Percentiles rank a stretch among this genome's conserved stretches.
Evolutionary conservation across 352 stramenopile species (phyloP).

Genomic region (Globisporangium echinulatum): DNA sequence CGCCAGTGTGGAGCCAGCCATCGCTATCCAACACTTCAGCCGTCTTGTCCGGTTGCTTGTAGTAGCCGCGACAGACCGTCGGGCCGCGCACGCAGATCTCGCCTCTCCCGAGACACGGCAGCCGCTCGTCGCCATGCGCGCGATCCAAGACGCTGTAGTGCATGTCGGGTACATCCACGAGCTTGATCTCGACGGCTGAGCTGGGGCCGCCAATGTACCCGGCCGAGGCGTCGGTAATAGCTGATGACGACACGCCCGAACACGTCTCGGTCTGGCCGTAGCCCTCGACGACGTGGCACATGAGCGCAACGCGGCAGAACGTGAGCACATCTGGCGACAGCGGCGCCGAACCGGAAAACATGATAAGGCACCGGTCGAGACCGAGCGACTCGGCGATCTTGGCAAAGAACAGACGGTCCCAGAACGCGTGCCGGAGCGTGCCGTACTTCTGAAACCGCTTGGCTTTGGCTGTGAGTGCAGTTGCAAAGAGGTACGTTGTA

Average conservation of each 20-base stretch:
- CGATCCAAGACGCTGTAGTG: constrained; percentile 87
- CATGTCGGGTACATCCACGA: constrained; percentile 97
- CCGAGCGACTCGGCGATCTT: constrained; percentile 91
- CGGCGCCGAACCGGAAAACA: constrained; percentile 93
- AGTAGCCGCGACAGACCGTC: constrained; percentile 91
- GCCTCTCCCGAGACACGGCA: constrained; percentile 43
- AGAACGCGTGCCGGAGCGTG: constrained; percentile 65
- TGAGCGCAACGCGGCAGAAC: constrained; percentile 93
- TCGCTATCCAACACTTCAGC: constrained; percentile 85
- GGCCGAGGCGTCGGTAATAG: constrained; percentile 31
- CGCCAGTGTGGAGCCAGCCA: constrained; percentile 96
- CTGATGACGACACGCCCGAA: constrained; percentile 63
- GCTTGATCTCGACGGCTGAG: constrained; percentile 86
- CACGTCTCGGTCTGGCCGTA: constrained; percentile 97
- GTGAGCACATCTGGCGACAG: constrained; percentile 89
- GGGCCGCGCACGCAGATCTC: constrained; percentile 75
- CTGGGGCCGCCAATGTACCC: constrained; percentile 92
- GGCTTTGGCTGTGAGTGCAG: constrained; percentile 47
- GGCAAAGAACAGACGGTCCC: constrained; percentile 93
- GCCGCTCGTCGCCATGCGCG: constrained; percentile 29
- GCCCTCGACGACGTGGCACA: constrained; percentile 85
- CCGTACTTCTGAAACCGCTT: constrained; percentile 53
- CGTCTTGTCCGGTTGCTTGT: constrained; percentile 92
- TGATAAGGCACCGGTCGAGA: constrained; percentile 71
- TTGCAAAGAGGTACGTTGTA: constrained; percentile 85